Conservation (phyloP, 1,139 yeast species). For the Sugiyamaella sp. region DNA sequence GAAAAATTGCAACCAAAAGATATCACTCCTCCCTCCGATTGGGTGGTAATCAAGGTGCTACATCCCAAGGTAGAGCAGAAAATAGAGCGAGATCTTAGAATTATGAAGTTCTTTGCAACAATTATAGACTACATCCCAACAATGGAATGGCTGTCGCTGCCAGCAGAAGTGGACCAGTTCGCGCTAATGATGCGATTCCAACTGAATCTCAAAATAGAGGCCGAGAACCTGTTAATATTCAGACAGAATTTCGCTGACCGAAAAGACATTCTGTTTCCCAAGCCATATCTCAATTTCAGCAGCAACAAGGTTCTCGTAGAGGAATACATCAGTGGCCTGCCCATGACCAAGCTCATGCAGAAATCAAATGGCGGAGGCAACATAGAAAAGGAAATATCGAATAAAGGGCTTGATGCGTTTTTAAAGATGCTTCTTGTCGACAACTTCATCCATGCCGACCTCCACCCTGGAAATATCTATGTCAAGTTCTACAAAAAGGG, state of each 20-base stretch:
- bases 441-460: slow-evolving; percentile 92
- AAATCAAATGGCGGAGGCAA: slow-evolving; percentile 39
- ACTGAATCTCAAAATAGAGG: slow-evolving; percentile 87
- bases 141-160: slow-evolving; percentile 96
- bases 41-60: slow-evolving; percentile 87
- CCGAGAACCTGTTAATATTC: slow-evolving; percentile 73
- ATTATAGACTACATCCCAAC: slow-evolving; percentile 75
- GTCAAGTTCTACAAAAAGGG: slow-evolving; percentile 58
- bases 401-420: slow-evolving; percentile 87
- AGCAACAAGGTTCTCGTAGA: slow-evolving; percentile 81
- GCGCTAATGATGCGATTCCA: slow-evolving; percentile 84
- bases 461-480: slow-evolving; percentile 95
- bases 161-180: slow-evolving; percentile 92
- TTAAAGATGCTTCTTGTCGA: slow-evolving; percentile 89
- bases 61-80: slow-evolving; percentile 81
- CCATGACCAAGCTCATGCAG: slow-evolving; percentile 69
- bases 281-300: slow-evolving; percentile 66
- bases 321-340: slow-evolving; percentile 79
- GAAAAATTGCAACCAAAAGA: slow-evolving; percentile 22
- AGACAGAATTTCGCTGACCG: slow-evolving; percentile 60
- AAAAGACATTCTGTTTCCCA: slow-evolving; percentile 75
- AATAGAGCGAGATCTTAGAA: slow-evolving; percentile 77
- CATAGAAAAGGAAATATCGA: slow-evolving; percentile 73
- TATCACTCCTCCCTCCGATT: slow-evolving; percentile 48
- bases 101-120: slow-evolving; percentile 80